Evolutionary conservation across 192 early-diverging fungal species (phyloP), one percentile per base, ranked within the genome.

Genomic region (Linnemannia schmuckeri): DNA sequence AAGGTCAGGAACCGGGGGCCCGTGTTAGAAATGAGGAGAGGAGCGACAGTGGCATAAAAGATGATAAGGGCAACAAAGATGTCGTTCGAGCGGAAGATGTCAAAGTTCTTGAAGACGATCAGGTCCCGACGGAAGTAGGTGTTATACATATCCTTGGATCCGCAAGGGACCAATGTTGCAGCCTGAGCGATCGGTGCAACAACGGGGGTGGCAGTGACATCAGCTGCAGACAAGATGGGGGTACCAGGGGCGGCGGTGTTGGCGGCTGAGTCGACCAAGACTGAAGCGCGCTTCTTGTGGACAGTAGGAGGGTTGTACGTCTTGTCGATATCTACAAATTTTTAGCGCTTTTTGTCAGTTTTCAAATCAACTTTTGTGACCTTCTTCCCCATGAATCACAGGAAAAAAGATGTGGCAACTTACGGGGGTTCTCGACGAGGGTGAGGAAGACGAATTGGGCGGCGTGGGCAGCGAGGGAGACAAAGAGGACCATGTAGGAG

Each of bases 81-180:
- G 80, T 99, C 97, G 27, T 95, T 95, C 17, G 95, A 93, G 30
- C 97, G 93, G 83, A 97, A 96, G 69, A 93, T 83, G 80, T 99
- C 97, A 92, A 99, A 94, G 88, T 98, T 97, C 74, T 95, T 94
- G 84, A 99, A 95, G 15, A 97, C 92, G 52, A 97, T 94, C 75
- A 99, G 89, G 81, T 98, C 98, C 33, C 94, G 92, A 33, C 91
- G 88, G 89, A 97, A 97, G 79, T 95, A 96, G n/a, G 89, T 91
- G 61, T 89, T 94, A 89, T 91, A 96, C 76, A 92, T 78, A 81
- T 93, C 89, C 72, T 87, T 87, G 38, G 79, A 76, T 44, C 84
- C 84, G 52, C 69, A 54, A 75, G 90, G 82, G 66, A 88, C 75
- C 83, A 91, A 38, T 4, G 83, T 42, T 15, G 75, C 76, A 22